Evolutionary conservation across 2,329 filamentous ascomycete genomes (phyloP).

Genomic region (Ambrosiella xylebori): DNA sequence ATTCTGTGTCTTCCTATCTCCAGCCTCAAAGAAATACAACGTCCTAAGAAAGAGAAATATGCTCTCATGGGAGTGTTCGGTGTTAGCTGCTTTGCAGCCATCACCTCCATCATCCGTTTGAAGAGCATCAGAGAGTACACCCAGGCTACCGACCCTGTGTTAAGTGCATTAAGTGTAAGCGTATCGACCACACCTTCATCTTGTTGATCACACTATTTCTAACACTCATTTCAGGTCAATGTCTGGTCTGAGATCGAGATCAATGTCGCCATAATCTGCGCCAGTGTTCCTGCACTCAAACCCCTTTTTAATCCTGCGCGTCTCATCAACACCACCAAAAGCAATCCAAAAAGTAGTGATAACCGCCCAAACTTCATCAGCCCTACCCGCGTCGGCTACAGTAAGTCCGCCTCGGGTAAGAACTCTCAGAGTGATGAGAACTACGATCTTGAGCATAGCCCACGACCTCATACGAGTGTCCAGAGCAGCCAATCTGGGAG

Average conservation of each 20-base stretch:
- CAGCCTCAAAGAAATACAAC: slow-evolving; percentile 27
- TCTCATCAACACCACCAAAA: slow-evolving; percentile 11
- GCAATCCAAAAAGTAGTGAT: not conserved
- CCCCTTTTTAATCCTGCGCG: slow-evolving; percentile 25
- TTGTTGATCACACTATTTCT: slow-evolving; percentile 11
- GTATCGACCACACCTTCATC: slow-evolving; percentile 12
- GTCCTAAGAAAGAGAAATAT: slow-evolving; percentile 30
- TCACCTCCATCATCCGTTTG: slow-evolving; percentile 23
- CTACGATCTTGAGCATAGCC: not conserved
- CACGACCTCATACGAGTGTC: not conserved
- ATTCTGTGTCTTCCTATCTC: slow-evolving; percentile 28
- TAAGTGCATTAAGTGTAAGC: slow-evolving; percentile 15
- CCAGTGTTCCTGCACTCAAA: slow-evolving; percentile 32
- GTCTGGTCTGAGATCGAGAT: slow-evolving; percentile 32
- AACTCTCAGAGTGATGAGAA: not conserved
- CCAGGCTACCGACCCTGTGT: slow-evolving; percentile 21
- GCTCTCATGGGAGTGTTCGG: slow-evolving; percentile 31
- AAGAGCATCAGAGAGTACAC: slow-evolving; percentile 25
- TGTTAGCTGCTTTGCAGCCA: slow-evolving; percentile 22
- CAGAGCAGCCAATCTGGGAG: not conserved
- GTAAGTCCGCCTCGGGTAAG: slow-evolving; percentile 6
- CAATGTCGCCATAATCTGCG: slow-evolving; percentile 32
- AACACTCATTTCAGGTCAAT: slow-evolving; percentile 17
- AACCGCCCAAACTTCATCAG: slow-evolving; percentile 4
- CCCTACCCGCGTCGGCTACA: slow-evolving; percentile 5